Base-by-base conservation (phyloP, 2,329 filamentous ascomycete species). In the Dactylonectria estremocensis region DNA sequence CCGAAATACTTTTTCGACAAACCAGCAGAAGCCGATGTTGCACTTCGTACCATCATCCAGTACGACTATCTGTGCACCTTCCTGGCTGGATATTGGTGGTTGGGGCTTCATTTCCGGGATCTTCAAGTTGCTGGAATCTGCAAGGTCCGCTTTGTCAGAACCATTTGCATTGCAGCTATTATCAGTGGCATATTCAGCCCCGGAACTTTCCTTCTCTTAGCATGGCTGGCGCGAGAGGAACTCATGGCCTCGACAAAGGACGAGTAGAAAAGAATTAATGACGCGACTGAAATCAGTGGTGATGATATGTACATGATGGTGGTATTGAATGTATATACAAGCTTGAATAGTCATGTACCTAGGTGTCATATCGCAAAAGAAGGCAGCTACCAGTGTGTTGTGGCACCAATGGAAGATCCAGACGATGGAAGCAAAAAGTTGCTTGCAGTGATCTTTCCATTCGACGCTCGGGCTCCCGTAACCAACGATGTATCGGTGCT, bases 371-470 rank as follows among this genome's bases (percentile, higher is more conserved):
- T 43, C 3, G 14, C 37, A 35, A 52, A 3, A 6, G n/a, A 53
- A 20, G 8, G 11, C 14, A 20, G 16, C 56, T 60, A 65, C 66
- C 66, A 68, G 20, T 53, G 33, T 9, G 70, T 71, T 1, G 68
- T 72, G 3, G 70, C 70, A 18, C 70, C 70, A 22, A 68, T 46
- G 14, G 58, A 43, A 2, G 43, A 49, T 3, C 68, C 81, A 37
- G 71, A 74, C 3, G 72, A 75, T 2, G 82, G 81, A 5, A 83
- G 67, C 70, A 85, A 69, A 68, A 84, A 85, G 64, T 80, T 70
- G 68, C 81, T 84, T 1, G 79, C 78, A 10, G 74, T 71, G 61
- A 85, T 80, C 70, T 79, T 81, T 10, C 83, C 82, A 60, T 77
- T 73, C 3, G 78, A 67, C 33, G 68, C 73, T 40, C 83, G 76